Evolutionary conservation across 306 rosid species (phyloP).

Genomic region (Gynostemma pentaphyllum): DNA sequence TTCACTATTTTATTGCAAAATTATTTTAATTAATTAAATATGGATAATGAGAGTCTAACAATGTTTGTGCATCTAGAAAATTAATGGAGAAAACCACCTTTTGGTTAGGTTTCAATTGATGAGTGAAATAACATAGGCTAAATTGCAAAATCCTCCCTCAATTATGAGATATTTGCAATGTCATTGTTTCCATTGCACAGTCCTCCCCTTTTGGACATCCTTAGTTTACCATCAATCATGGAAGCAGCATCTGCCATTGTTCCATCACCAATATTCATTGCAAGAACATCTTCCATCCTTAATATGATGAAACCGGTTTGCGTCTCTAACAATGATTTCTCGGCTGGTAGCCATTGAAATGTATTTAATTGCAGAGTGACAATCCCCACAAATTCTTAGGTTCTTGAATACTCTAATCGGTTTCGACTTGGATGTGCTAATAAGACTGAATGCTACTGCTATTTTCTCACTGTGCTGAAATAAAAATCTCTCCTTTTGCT

Average conservation of each 20-base stretch:
- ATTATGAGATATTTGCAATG: too few species aligned
- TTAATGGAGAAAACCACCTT: too few species aligned
- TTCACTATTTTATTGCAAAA: too few species aligned
- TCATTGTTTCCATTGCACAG: too few species aligned
- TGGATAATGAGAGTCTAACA: too few species aligned
- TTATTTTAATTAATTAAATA: too few species aligned
- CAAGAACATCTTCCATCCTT: slow-evolving; percentile 56
- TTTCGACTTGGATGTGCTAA: slow-evolving; percentile 28
- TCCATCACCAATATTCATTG: slow-evolving; percentile 47
- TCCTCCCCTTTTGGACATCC: too few species aligned
- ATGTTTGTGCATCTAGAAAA: too few species aligned
- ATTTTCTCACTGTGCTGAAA: slow-evolving; percentile 64
- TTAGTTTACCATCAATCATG: background rate
- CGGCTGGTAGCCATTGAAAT: slow-evolving; percentile 42
- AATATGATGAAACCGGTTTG: slow-evolving; percentile 54
- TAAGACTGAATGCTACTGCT: slow-evolving; percentile 54
- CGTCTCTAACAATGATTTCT: slow-evolving; percentile 52
- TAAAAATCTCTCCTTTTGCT: slow-evolving; percentile 43
- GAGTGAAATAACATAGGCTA: too few species aligned
- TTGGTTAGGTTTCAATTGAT: too few species aligned
- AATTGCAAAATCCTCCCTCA: too few species aligned
- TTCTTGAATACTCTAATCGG: slow-evolving; percentile 54
- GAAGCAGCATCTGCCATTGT: background rate
- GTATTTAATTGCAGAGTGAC: slow-evolving; percentile 47
- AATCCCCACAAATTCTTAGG: slow-evolving; percentile 51